phyloP scores from a whole-genome alignment of 306 rosid genomes.

The Gastrolobium bilobum region DNA sequence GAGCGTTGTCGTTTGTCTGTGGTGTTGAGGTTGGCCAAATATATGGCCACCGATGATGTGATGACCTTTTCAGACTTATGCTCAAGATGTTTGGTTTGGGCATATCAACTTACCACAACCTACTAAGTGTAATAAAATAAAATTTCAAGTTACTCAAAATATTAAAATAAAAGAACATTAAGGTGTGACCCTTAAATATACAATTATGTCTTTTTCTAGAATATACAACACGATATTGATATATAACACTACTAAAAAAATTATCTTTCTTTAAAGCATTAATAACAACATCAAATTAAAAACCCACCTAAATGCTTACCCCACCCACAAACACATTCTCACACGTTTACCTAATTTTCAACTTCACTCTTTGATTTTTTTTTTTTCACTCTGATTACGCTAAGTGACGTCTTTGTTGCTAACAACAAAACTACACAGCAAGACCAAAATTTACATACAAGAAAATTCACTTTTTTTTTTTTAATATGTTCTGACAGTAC shows the following conservation, averaged over 20 bases:
- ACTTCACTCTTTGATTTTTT: background rate
- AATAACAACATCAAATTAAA: slow-evolving; percentile 15
- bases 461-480: slow-evolving; percentile 14
- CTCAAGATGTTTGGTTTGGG: no score
- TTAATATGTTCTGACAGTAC: background rate
- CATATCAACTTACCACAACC: no score
- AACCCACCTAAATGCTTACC: background rate
- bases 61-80: no score
- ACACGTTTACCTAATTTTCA: background rate
- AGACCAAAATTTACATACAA: slow-evolving; percentile 37
- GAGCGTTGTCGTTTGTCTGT: no score
- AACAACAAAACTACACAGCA: slow-evolving; percentile 8
- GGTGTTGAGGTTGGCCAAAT: no score
- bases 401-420: background rate
- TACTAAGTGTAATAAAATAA: no score
- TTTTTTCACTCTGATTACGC: background rate
- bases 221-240: background rate
- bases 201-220: background rate
- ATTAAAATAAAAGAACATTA: background rate
- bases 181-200: background rate
- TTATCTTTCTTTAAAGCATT: background rate
- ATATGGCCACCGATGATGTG: no score
- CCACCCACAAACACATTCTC: background rate
- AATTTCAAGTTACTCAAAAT: no score
- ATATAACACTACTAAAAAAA: background rate